Conservation (phyloP, 805 yeast genomes). For the Yamadazyma phyllophila region DNA sequence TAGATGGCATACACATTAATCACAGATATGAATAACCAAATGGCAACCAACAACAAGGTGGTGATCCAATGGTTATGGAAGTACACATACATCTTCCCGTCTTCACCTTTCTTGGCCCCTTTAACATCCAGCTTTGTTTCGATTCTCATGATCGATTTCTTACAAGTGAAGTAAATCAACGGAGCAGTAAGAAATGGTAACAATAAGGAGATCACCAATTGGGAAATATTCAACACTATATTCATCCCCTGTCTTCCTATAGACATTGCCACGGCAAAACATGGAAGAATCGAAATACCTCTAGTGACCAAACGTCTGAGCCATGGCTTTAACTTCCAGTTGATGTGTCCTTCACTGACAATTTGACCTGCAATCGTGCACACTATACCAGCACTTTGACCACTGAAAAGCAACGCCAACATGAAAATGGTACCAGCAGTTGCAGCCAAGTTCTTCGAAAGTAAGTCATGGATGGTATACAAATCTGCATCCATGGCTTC, state of each 20-base stretch:
- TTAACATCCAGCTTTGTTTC: slow-evolving; percentile 27
- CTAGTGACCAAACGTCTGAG: slow-evolving; percentile 75
- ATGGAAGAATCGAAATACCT: slow-evolving; percentile 75
- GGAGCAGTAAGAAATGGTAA: slow-evolving; percentile 87
- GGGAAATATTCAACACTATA: slow-evolving; percentile 77
- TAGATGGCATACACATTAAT: slow-evolving; percentile 64
- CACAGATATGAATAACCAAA: slow-evolving; percentile 73
- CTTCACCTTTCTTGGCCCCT: slow-evolving; percentile 14
- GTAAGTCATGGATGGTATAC: slow-evolving; percentile 67
- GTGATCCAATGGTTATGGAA: slow-evolving; percentile 65
- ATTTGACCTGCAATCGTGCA: slow-evolving; percentile 94
- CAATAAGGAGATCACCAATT: slow-evolving; percentile 76
- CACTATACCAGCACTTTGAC: slow-evolving; percentile 88
- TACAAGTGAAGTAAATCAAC: slow-evolving; percentile 75
- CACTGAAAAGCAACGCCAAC: slow-evolving; percentile 78
- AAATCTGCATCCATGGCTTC: slow-evolving; percentile 81
- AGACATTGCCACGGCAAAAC: slow-evolving; percentile 65
- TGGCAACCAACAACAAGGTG: slow-evolving; percentile 46
- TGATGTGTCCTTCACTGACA: slow-evolving; percentile 85
- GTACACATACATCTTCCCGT: slow-evolving; percentile 34
- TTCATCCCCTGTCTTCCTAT: slow-evolving; percentile 75
- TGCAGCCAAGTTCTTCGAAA: slow-evolving; percentile 60
- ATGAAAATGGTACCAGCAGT: slow-evolving; percentile 83
- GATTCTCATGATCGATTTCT: slow-evolving; percentile 64
- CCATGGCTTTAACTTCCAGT: slow-evolving; percentile 83